Evolutionary conservation across 2,329 filamentous ascomycete genomes (phyloP).

Genomic region (Ilyonectria mors-panacis): DNA sequence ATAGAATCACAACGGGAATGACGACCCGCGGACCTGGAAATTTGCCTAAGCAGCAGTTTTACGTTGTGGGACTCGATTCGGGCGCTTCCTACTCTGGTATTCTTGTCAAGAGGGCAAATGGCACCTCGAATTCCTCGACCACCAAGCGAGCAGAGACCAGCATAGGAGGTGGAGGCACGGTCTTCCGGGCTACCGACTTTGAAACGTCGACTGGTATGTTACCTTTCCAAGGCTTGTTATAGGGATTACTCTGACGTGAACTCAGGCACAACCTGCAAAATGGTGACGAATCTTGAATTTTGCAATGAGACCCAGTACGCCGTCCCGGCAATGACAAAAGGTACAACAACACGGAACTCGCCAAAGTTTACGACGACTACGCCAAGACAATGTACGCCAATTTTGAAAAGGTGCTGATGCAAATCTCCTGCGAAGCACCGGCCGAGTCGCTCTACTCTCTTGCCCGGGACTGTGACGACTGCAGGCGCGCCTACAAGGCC

Average conservation of each 20-base stretch:
- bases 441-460: conserved; percentile 85
- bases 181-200: conserved; percentile 82
- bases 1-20: conserved; percentile 73
- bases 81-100: conserved; percentile 82
- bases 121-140: conserved; percentile 65
- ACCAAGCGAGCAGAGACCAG: conserved; percentile 52
- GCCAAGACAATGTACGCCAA: conserved; percentile 79
- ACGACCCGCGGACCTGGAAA: conserved; percentile 76
- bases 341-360: conserved; percentile 74
- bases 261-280: conserved; percentile 83
- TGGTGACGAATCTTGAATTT: conserved; percentile 90
- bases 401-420: conserved; percentile 86
- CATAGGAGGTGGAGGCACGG: conserved; percentile 81
- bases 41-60: conserved; percentile 89
- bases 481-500: conserved; percentile 85
- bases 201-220: conserved; percentile 81
- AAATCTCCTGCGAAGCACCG: conserved; percentile 87
- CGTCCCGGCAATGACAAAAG: conserved; percentile 81
- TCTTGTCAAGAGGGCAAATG: conserved; percentile 72
- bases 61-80: conserved; percentile 80
- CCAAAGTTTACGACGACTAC: conserved; percentile 82
- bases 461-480: conserved; percentile 81
- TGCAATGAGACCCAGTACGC: conserved; percentile 92
- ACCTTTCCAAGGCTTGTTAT: not conserved
- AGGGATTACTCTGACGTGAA: conserved; percentile 17